Evolutionary conservation across 805 yeast genomes (phyloP), one percentile per base, ranked within the genome.

Genomic region (Blastobotrys peoriensis): DNA sequence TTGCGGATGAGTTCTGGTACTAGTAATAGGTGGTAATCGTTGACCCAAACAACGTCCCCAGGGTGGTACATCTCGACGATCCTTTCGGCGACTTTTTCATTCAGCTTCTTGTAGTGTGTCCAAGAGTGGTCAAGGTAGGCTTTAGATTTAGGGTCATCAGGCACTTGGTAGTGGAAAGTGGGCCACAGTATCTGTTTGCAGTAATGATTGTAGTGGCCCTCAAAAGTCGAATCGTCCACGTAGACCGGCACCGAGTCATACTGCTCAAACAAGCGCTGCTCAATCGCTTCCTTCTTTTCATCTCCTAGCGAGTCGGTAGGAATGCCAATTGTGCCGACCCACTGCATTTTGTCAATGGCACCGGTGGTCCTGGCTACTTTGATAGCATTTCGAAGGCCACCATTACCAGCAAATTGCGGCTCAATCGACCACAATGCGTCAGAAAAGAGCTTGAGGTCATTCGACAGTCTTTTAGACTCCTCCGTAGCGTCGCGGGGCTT

Each of bases 101-200:
- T 93, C 50, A 91, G 71, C 1, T 70, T 65, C 52, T 77, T 78
- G 63, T 91, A 91, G 58, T 83, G 81, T 20, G 79, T 79, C 96
- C 97, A 91, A 1, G 96, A 86, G 60, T 88, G 94, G 53, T 86
- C 96, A 63, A 91, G 96, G 64, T 91, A 93, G 0, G 95, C 95
- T 62, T 88, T 88, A 1, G 95, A 81, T 54, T 84, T 86, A 41
- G 96, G 94, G 59, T 89, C 82, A 63, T 93, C 98, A 0, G 98
- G 98, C 33, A 91, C 86, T 63, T 91, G 96, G 61, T 93, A 93
- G 50, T 79, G 86, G 51, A 93, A 73, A 2, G 96, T 86, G 25
- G 98, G 98, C 98, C 98, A 93, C 49, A 93, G 68, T 33, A 93
- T 86, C 58, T 89, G 94, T 64, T 93, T 93, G 63, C 97, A 91